Percentiles rank a stretch among this genome's conserved stretches.
phyloP scores from a whole-genome alignment of 805 yeast genomes.

The Hanseniaspora lindneri region DNA sequence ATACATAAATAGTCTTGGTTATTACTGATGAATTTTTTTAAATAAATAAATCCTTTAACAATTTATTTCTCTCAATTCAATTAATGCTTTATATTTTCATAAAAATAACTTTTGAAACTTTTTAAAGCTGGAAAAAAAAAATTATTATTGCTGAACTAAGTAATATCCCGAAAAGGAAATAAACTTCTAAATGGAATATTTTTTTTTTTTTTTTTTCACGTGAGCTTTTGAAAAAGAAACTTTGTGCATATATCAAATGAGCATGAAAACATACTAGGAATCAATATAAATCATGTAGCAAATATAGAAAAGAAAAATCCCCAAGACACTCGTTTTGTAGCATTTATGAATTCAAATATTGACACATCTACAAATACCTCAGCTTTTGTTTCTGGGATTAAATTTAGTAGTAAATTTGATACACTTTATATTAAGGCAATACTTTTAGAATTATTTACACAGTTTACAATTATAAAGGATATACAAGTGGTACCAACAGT shows the following conservation, averaged over 20 bases:
- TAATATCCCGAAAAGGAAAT: background rate
- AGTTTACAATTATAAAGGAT: conserved; percentile 64
- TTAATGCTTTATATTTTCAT: background rate
- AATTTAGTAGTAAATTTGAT: conserved; percentile 45
- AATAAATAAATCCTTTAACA: background rate
- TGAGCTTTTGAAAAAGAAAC: background rate
- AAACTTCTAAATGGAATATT: too few species aligned
- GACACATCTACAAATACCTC: background rate
- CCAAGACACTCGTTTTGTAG: too few species aligned
- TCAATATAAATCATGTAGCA: background rate
- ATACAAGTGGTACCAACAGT: conserved; percentile 66
- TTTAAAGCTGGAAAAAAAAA: background rate
- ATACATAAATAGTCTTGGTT: conserved; percentile 15
- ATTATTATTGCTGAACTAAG: background rate
- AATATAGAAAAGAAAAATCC: background rate
- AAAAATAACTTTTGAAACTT: background rate
- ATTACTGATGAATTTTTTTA: background rate
- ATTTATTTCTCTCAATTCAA: too few species aligned
- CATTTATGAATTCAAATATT: too few species aligned
- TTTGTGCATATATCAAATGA: background rate
- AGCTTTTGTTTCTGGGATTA: conserved; percentile 28
- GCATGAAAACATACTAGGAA: background rate
- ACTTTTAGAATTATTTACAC: conserved; percentile 71
- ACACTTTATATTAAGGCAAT: conserved; percentile 69
- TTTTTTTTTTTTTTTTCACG: too few species aligned